Base-by-base conservation (phyloP, 2,329 filamentous ascomycete species). In the Sporothrix pallida region DNA sequence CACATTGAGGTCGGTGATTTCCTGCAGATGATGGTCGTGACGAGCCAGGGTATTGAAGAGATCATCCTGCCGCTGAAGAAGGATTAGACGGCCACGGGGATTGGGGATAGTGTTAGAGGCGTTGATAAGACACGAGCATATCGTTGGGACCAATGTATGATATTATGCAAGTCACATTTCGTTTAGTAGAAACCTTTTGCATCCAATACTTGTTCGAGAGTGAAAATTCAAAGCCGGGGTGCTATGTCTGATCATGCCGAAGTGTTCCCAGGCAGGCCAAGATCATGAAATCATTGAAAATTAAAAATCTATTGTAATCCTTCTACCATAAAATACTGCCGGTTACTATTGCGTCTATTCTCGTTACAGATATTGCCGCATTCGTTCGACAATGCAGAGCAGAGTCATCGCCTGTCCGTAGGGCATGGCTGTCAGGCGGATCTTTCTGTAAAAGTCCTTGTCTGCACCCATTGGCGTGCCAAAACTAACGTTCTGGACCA, bases 1-100 rank as follows among this genome's bases (percentile, higher is more conserved):
- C 96, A 99, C 85, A 99, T 99, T 78, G 96, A 99, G 87, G 97
- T 99, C 76, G 96, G 96, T 83, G 96, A 99, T 85, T 92, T 92
- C 70, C 84, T 99, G 82, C 96, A 99, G 87, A 95, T 98, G 89
- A 88, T 99, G 87, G 90, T 97, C 78, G 94, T 98, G 80, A 97
- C 94, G 68, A 90, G 88, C 83, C 87, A 94, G 71, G 96, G 96
- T 12, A 94, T 98, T 80, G 89, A 97, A 85, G 96, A 99, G 87
- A 88, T 90, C 70, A 92, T 92, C 80, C 84, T 91, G 78, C 91
- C 93, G 42, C 85, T 99, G 86, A 99, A 99, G 93, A 91, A 91
- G 85, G 94, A 97, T 83, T 97, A 92, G 81, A 74, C n/a, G 31
- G 23, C 23, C 23, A 26, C 23, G 15, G 2, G 15, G 52, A 3